Percentiles rank a stretch among this genome's conserved stretches.
Conservation (phyloP, 306 rosid genomes). For the Cicer cuneatum region DNA sequence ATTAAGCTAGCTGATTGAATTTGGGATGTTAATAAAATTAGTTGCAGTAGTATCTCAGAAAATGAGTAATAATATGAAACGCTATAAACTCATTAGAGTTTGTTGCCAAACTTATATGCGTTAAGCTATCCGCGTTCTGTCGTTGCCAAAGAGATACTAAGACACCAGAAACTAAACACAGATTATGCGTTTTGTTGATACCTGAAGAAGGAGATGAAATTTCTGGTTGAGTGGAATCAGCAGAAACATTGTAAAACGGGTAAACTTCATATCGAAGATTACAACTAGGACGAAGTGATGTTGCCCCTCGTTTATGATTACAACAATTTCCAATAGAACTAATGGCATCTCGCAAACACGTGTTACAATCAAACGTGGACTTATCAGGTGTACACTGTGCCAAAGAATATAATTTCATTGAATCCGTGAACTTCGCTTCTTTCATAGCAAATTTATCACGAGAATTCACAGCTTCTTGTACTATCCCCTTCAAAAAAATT, state of each 20-base stretch:
- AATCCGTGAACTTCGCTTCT: conserved; percentile 29
- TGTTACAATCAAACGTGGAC: conserved; percentile 33
- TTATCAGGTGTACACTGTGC: conserved; percentile 56
- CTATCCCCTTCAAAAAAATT: neutral
- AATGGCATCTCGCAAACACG: conserved; percentile 42
- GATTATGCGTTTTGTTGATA: neutral
- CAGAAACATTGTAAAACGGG: conserved; percentile 46
- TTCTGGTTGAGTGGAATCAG: conserved; percentile 7
- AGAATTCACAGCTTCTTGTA: neutral
- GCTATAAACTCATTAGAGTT: too few relatives aligned
- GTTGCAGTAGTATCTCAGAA: too few relatives aligned
- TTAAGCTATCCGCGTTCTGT: too few relatives aligned
- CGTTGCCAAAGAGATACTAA: too few relatives aligned
- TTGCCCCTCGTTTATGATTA: conserved; percentile 45
- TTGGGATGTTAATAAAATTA: too few relatives aligned
- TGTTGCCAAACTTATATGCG: too few relatives aligned
- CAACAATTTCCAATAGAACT: conserved; percentile 46
- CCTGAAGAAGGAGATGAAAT: conserved; percentile 40
- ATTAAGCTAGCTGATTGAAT: too few relatives aligned
- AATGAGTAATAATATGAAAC: too few relatives aligned
- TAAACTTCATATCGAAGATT: conserved; percentile 49
- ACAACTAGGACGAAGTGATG: conserved; percentile 46
- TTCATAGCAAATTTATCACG: conserved; percentile 45
- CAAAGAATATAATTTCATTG: conserved; percentile 45
- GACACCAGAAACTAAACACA: neutral